These are phyloP conservation scores for Globisporangium mamillatum DNA, from an alignment of 352 stramenopile species.

Conservation along the genomic window DNA sequence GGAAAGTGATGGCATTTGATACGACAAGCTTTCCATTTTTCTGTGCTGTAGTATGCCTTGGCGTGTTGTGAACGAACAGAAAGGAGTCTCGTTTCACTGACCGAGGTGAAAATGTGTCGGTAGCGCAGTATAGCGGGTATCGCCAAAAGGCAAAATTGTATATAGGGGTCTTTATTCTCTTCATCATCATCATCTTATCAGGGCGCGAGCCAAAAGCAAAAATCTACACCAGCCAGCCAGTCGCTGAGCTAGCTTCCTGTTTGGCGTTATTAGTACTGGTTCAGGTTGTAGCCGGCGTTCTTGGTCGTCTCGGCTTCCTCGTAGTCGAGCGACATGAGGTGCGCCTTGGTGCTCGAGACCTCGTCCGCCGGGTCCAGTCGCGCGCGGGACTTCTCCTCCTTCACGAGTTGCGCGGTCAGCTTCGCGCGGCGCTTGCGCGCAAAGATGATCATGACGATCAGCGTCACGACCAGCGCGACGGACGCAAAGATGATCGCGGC, in stretches of 20 bases:
- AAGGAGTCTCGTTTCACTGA: background rate
- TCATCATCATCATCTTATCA: constrained; percentile 2
- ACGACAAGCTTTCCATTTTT: background rate
- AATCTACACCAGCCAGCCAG: background rate
- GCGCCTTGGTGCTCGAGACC: constrained; percentile 26
- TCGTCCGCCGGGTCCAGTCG: constrained; percentile 26
- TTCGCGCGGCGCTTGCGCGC: constrained; percentile 31
- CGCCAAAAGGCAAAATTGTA: background rate
- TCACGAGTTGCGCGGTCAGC: constrained; percentile 26
- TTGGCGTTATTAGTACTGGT: constrained; percentile 18
- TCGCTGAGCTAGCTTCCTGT: background rate
- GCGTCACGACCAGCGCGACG: constrained; percentile 32
- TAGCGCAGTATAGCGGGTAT: background rate
- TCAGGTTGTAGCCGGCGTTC: constrained; percentile 29
- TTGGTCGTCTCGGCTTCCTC: constrained; percentile 27
- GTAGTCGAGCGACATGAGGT: constrained; percentile 22
- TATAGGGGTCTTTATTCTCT: background rate
- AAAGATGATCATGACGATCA: constrained; percentile 45
- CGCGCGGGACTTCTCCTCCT: constrained; percentile 38
- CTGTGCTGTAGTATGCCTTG: background rate
- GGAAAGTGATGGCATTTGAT: background rate
- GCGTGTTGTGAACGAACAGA: background rate
- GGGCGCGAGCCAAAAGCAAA: background rate
- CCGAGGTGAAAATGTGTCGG: background rate
- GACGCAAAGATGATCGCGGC: constrained; percentile 24